Conservation (phyloP, 2,329 filamentous ascomycete genomes). For the Epichloe glyceriae region DNA sequence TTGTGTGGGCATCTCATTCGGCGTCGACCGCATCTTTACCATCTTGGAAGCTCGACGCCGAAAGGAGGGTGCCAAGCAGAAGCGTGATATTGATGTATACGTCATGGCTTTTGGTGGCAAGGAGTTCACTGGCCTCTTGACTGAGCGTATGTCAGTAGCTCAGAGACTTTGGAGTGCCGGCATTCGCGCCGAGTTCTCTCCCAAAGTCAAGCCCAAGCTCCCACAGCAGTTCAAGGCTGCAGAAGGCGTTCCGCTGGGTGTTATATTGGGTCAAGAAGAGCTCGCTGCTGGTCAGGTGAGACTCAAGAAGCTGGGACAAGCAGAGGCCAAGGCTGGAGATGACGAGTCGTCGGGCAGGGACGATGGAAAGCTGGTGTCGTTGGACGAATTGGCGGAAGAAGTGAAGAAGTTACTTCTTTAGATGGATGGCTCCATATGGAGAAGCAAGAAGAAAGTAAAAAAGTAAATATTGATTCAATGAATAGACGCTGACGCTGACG, state of each 20-base stretch:
- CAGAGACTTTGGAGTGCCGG: constrained; percentile 72
- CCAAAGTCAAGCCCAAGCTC: constrained; percentile 84
- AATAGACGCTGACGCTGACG: neutral
- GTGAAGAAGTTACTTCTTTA: constrained; percentile 30
- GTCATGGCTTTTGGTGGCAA: constrained; percentile 93
- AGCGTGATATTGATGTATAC: constrained; percentile 61
- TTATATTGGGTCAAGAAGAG: constrained; percentile 89
- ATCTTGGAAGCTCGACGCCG: constrained; percentile 71
- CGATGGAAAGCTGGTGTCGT: constrained; percentile 55
- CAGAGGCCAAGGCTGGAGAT: constrained; percentile 56
- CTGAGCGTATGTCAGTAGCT: constrained; percentile 72
- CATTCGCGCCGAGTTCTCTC: constrained; percentile 70
- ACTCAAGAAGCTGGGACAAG: constrained; percentile 66
- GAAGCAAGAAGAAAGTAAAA: neutral
- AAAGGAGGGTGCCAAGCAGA: constrained; percentile 47
- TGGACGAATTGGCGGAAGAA: constrained; percentile 49
- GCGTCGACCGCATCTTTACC: constrained; percentile 89
- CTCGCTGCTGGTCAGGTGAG: constrained; percentile 70
- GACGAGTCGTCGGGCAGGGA: constrained; percentile 87
- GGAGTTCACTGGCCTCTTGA: constrained; percentile 65
- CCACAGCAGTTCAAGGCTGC: constrained; percentile 85
- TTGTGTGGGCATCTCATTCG: constrained; percentile 61
- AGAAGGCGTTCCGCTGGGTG: constrained; percentile 73
- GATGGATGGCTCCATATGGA: neutral
- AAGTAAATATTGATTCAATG: neutral